Evolutionary conservation across 495 filamentous ascomycete genomes (phyloP).

Genomic region (Parathielavia appendiculata): DNA sequence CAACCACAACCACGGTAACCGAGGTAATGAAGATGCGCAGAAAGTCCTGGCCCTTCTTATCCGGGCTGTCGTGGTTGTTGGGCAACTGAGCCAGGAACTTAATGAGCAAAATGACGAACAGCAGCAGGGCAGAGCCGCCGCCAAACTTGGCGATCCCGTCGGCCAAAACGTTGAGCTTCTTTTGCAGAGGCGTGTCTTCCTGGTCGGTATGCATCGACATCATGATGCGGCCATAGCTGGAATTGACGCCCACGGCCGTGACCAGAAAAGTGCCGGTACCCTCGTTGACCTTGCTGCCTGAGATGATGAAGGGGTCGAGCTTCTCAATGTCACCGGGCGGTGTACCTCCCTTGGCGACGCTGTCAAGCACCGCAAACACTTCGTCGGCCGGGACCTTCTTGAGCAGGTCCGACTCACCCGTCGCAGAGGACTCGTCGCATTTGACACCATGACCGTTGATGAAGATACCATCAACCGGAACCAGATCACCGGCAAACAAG

Average conservation of each 20-base stretch:
- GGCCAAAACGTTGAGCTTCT: conserved; percentile 81
- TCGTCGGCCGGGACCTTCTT: conserved; percentile 69
- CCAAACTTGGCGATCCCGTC: conserved; percentile 92
- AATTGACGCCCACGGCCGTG: conserved; percentile 79
- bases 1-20: conserved; percentile 94
- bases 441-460: conserved; percentile 69
- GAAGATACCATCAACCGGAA: conserved; percentile 70
- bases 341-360: conserved; percentile 33
- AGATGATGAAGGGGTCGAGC: conserved; percentile 90
- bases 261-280: conserved; percentile 83
- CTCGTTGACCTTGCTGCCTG: conserved; percentile 86
- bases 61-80: conserved; percentile 45
- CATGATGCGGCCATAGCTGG: conserved; percentile 85
- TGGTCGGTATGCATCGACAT: conserved; percentile 86
- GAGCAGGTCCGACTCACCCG: conserved; percentile 77
- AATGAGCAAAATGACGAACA: conserved; percentile 88
- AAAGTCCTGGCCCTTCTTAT: conserved; percentile 80
- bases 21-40: conserved; percentile 92
- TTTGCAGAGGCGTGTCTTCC: conserved; percentile 87
- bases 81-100: conserved; percentile 71
- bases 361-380: conserved; percentile 70
- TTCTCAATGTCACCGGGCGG: conserved; percentile 61
- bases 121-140: conserved; percentile 69
- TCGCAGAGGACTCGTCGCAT: conserved; percentile 79
- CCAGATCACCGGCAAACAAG: conserved; percentile 65